These are phyloP conservation scores for Emericellopsis cladophorae DNA, from an alignment of 2,329 filamentous ascomycete species.

Conservation along the genomic window DNA sequence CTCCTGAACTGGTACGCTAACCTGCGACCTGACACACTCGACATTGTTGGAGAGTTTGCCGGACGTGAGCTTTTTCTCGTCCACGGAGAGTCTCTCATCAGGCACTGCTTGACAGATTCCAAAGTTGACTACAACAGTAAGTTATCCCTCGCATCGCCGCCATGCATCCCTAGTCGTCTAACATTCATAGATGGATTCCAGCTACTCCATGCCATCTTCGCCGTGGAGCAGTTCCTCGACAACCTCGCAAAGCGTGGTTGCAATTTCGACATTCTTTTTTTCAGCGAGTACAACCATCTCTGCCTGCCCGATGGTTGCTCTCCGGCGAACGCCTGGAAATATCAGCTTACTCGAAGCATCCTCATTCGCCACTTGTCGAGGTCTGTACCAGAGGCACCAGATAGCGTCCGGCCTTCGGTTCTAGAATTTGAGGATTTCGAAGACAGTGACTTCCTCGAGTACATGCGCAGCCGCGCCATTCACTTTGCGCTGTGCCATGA, in stretches of 20 bases:
- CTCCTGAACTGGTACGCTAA: constrained; percentile 2
- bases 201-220: constrained; percentile 56
- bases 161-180: background rate
- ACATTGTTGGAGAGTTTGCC: constrained; percentile 64
- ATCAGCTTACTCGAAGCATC: constrained; percentile 46
- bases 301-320: constrained; percentile 33
- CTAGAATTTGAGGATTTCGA: constrained; percentile 31
- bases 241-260: constrained; percentile 51
- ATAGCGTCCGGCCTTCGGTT: constrained; percentile 15
- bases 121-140: constrained; percentile 49
- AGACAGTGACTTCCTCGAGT: constrained; percentile 37
- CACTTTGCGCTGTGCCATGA: constrained; percentile 62
- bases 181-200: constrained; percentile 46
- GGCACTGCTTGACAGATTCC: constrained; percentile 47
- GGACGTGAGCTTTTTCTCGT: constrained; percentile 61
- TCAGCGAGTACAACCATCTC: constrained; percentile 39
- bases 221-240: constrained; percentile 52
- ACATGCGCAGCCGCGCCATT: constrained; percentile 38
- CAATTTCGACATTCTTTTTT: constrained; percentile 61
- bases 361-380: constrained; percentile 48
- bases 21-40: constrained; percentile 23
- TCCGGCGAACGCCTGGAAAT: constrained; percentile 27
- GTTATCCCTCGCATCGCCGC: constrained; percentile 1
- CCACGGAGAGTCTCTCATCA: constrained; percentile 60
- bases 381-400: background rate